Conservation (phyloP, 306 rosid species). For the Quercus parvula region DNA sequence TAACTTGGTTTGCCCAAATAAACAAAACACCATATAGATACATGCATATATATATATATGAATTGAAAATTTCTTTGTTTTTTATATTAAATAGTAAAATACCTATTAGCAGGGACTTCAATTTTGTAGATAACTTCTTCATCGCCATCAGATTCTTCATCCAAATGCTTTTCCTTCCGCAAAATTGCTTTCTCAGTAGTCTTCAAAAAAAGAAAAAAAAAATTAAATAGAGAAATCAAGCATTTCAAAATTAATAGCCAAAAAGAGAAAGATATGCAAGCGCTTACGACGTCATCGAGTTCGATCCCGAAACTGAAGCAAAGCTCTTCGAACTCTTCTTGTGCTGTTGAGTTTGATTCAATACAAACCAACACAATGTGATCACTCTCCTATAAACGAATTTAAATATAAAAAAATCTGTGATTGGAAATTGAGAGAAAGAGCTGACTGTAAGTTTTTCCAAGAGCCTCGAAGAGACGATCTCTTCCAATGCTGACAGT, state of each 20-base stretch:
- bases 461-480: constrained; percentile 72
- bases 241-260: not conserved
- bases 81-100: not conserved
- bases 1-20: not conserved
- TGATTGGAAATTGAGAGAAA: not conserved
- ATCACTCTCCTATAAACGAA: not conserved
- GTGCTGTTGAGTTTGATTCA: constrained; percentile 41
- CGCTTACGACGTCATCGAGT: constrained; percentile 85
- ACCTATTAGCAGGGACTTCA: constrained; percentile 93
- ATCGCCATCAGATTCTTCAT: constrained; percentile 47
- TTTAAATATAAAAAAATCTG: not conserved
- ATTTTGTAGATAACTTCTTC: constrained; percentile 68
- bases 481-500: constrained; percentile 84
- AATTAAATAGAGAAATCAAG: not conserved
- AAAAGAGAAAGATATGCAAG: not conserved
- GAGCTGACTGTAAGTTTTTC: constrained; percentile 70
- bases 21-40: not conserved
- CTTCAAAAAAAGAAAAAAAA: constrained; percentile 27
- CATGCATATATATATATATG: too few species aligned
- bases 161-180: constrained; percentile 81
- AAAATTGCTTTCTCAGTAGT: constrained; percentile 88
- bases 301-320: constrained; percentile 92
- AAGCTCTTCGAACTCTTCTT: constrained; percentile 82
- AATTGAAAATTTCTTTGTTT: not conserved
- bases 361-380: not conserved